phyloP scores from a whole-genome alignment of 768 basidiomycete genomes.

The Boletus insuetus region DNA sequence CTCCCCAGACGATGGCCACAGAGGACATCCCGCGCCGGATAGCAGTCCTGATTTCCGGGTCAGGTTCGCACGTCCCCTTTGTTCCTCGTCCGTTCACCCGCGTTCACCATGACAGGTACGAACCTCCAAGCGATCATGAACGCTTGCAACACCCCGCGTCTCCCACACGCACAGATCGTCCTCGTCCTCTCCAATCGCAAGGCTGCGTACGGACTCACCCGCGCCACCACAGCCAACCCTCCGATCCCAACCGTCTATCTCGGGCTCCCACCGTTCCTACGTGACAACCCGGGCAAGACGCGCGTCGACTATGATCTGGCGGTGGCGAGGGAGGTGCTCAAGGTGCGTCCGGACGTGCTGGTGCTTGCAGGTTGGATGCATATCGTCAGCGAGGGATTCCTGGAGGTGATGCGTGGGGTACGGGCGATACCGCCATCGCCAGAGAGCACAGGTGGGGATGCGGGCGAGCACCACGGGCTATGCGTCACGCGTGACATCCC shows the following conservation, averaged over 20 bases:
- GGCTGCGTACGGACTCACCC: slow-evolving; percentile 81
- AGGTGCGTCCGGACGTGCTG: slow-evolving; percentile 72
- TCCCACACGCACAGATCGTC: slow-evolving; percentile 62
- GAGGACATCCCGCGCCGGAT: slow-evolving; percentile 9
- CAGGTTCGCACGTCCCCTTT: slow-evolving; percentile 37
- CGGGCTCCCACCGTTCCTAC: slow-evolving; percentile 81
- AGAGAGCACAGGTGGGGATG: slow-evolving; percentile 18
- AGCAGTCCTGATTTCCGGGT: slow-evolving; percentile 58
- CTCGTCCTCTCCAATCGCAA: slow-evolving; percentile 92
- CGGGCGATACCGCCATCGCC: slow-evolving; percentile 21
- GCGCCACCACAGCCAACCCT: slow-evolving; percentile 69
- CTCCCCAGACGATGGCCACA: slow-evolving; percentile 4
- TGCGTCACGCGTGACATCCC: slow-evolving; percentile 43
- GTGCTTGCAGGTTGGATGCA: slow-evolving; percentile 99
- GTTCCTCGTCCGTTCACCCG: too few species aligned
- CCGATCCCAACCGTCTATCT: slow-evolving; percentile 82
- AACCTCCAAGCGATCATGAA: slow-evolving; percentile 97
- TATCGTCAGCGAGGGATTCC: slow-evolving; percentile 79
- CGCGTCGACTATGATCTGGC: slow-evolving; percentile 84
- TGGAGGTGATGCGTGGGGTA: slow-evolving; percentile 54
- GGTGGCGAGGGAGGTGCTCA: slow-evolving; percentile 65
- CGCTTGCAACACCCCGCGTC: slow-evolving; percentile 75
- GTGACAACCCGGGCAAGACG: slow-evolving; percentile 66
- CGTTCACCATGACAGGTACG: slow-evolving; percentile 53
- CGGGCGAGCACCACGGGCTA: slow-evolving; percentile 18